These are phyloP conservation scores for Pythium brassicae DNA, from an alignment of 352 stramenopile species.

Conservation along the genomic window DNA sequence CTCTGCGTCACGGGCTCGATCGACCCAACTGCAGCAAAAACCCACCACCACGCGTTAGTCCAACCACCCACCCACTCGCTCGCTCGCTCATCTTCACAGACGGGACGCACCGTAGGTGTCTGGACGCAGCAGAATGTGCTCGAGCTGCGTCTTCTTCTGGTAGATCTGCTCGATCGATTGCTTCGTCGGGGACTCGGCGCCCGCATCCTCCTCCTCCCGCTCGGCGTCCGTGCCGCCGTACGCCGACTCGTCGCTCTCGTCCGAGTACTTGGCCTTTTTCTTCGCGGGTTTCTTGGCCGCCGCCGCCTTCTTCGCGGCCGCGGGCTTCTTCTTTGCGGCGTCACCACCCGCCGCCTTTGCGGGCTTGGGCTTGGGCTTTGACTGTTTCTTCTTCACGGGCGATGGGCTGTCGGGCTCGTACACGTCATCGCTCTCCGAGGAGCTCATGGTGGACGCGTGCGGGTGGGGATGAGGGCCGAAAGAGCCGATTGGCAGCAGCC, in stretches of 20 bases:
- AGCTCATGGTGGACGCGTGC: slow-evolving; percentile 25
- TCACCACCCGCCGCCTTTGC: neutral
- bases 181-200: slow-evolving; percentile 28
- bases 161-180: slow-evolving; percentile 92
- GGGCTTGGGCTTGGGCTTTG: slow-evolving; percentile 10
- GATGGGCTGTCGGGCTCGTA: slow-evolving; percentile 14
- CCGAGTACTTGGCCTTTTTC: slow-evolving; percentile 36
- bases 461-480: too few relatives aligned
- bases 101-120: slow-evolving; percentile 93
- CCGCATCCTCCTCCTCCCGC: slow-evolving; percentile 23
- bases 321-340: slow-evolving; percentile 12
- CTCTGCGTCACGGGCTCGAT: slow-evolving; percentile 91
- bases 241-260: slow-evolving; percentile 20
- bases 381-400: slow-evolving; percentile 10
- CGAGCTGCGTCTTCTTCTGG: slow-evolving; percentile 97
- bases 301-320: slow-evolving; percentile 11
- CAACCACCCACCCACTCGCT: neutral
- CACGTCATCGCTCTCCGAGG: slow-evolving; percentile 46
- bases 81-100: neutral
- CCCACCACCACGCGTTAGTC: neutral
- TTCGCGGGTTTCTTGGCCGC: slow-evolving; percentile 31
- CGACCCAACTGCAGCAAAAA: slow-evolving; percentile 78
- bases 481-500: too few relatives aligned
- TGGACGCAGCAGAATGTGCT: slow-evolving; percentile 97
- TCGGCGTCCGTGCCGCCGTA: slow-evolving; percentile 38